Evolutionary conservation across 352 stramenopile species (phyloP), one percentile per base, ranked within the genome.

Genomic region (Globisporangium radiosum): DNA sequence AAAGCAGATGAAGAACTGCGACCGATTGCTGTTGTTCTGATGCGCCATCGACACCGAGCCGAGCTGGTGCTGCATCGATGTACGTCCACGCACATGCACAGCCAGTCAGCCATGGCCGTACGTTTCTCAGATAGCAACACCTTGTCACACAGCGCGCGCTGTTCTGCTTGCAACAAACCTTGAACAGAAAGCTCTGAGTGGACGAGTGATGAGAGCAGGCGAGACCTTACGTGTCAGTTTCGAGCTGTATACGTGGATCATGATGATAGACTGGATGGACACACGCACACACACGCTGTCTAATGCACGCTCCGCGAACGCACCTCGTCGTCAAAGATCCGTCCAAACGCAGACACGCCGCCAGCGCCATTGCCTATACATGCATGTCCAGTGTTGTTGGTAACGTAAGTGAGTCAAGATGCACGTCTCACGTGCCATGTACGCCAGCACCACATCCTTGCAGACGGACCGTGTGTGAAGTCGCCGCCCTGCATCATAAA

Each of bases 1-100:
- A 47, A 95, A 97, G 52, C 93, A 99, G 62, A 99, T 98, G 77
- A 99, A 99, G 78, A 99, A 99, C 73, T 99, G 98, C 52, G 85
- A 98, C 15, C 96, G 95, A 75, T 99, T 99, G 13, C 83, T 99
- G 68, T 96, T 84, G 63, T 79, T 95, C 64, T 94, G 89, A 66
- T 99, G 99, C 11, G 97, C 97, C 97, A 99, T 99, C 52, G 92
- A 97, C 40, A 99, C 83, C 42, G 98, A 87, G 7, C 95, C 96
- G 47, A 82, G 68, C 60, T 94, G 82, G 52, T 95, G 87, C 81
- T 97, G 25, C 25, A 33, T 33, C 25, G 25, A 33, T 33, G 25
- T 3, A 33, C 25, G 25, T 33, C 25, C 25, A 33, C 25, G 73
- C 37, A 39, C 38, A 45, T 25, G 48, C n/a, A 19, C 17, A 40